A percentile compares a stretch with the other conserved stretches of the same genome.
phyloP scores from a whole-genome alignment of 2,329 filamentous ascomycete genomes.

The Penicillium sp. region DNA sequence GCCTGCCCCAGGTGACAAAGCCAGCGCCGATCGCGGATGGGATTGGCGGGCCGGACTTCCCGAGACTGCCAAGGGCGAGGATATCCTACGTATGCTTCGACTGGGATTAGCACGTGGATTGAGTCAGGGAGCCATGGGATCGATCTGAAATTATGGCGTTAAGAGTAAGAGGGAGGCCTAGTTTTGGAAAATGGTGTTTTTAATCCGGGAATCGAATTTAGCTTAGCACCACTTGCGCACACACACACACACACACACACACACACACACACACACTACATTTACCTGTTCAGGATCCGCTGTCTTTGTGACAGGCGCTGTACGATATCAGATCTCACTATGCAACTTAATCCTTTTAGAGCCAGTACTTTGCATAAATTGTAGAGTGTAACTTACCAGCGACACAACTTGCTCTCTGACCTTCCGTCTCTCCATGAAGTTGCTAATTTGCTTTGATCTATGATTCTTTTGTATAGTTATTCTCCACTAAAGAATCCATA shows the following conservation, averaged over 20 bases:
- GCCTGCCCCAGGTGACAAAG: slow-evolving; percentile 27
- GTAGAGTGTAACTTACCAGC: no score
- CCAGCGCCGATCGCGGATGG: slow-evolving; percentile 60
- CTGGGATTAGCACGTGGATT: slow-evolving; percentile 72
- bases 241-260: neutral
- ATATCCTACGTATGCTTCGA: slow-evolving; percentile 71
- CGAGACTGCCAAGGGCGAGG: slow-evolving; percentile 59
- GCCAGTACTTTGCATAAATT: no score
- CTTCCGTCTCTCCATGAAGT: no score
- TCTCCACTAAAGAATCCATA: no score
- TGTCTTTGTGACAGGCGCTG: neutral
- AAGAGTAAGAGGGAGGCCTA: neutral
- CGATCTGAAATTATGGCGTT: neutral
- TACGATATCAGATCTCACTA: neutral
- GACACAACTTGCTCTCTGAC: no score
- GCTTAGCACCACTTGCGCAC: neutral
- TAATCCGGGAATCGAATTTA: slow-evolving; percentile 1
- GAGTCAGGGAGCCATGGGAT: slow-evolving; percentile 25
- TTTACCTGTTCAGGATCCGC: neutral
- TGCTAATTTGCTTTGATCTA: no score
- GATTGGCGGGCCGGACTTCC: slow-evolving; percentile 65
- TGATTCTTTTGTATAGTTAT: no score
- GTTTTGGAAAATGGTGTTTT: neutral
- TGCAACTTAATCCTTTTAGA: neutral
- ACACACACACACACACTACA: neutral